A percentile compares a stretch with the other conserved stretches of the same genome.
Evolutionary conservation across 108 stramenopile species (phyloP).

Genomic region (Schizochytrium sp.): DNA sequence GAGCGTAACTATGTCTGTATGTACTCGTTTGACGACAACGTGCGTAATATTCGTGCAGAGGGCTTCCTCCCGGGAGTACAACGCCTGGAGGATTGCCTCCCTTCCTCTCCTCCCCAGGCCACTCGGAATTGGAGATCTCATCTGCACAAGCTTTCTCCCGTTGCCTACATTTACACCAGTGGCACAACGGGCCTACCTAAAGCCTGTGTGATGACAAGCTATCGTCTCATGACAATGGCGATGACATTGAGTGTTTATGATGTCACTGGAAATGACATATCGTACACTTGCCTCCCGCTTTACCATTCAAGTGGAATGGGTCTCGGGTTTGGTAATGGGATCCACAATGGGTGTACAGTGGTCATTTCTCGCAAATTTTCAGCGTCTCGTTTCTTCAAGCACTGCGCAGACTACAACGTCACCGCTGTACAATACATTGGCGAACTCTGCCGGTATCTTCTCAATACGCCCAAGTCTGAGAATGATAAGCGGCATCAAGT

Average conservation of each 20-base stretch:
- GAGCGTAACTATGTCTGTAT: background rate
- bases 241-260: background rate
- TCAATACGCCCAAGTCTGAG: background rate
- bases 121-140: conserved; percentile 14
- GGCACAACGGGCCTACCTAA: conserved; percentile 77
- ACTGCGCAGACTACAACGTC: conserved; percentile 65
- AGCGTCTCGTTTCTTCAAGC: conserved; percentile 63
- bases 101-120: background rate
- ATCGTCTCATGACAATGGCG: conserved; percentile 16
- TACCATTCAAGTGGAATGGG: conserved; percentile 75
- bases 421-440: conserved; percentile 78
- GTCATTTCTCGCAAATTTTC: conserved; percentile 74
- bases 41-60: background rate
- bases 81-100: conserved; percentile 3
- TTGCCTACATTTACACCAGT: conserved; percentile 65
- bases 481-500: conserved; percentile 59
- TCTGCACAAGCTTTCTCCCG: background rate
- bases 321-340: conserved; percentile 62
- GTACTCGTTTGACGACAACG: background rate
- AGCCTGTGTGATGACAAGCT: conserved; percentile 67
- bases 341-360: conserved; percentile 59
- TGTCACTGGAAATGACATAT: conserved; percentile 49
- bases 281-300: conserved; percentile 74
- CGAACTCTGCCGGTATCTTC: conserved; percentile 73
- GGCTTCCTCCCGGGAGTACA: background rate